Conservation (phyloP, 148 eudicot genomes). For the Hydrangea macrophylla region DNA sequence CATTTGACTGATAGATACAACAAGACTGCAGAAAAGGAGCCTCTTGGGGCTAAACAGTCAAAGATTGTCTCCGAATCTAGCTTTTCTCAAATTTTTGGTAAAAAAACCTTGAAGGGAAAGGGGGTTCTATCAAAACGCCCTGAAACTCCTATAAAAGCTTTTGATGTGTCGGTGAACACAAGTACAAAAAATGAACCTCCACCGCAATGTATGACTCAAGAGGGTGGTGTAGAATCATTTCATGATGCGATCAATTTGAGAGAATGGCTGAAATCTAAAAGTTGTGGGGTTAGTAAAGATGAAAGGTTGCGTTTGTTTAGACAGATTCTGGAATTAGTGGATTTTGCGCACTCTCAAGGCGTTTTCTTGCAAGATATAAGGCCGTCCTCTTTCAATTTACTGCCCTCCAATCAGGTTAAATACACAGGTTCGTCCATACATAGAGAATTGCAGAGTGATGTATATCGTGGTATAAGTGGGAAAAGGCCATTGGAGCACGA, state of each 20-base stretch:
- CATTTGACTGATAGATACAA: slow-evolving; percentile 10
- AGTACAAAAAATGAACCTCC: slow-evolving; percentile 4
- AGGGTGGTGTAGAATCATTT: slow-evolving; percentile 6
- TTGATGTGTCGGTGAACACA: background rate
- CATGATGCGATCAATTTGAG: slow-evolving; percentile 38
- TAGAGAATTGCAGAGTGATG: slow-evolving; percentile 5
- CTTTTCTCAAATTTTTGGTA: slow-evolving; percentile 41
- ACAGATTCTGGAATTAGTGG: slow-evolving; percentile 46
- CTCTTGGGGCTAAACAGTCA: slow-evolving; percentile 25
- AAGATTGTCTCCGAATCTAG: slow-evolving; percentile 37
- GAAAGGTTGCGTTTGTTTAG: slow-evolving; percentile 42
- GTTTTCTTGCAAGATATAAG: slow-evolving; percentile 38
- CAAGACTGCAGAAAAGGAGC: slow-evolving; percentile 14
- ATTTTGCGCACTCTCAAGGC: slow-evolving; percentile 40
- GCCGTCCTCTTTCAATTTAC: slow-evolving; percentile 37
- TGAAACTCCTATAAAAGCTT: slow-evolving; percentile 12
- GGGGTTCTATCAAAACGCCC: slow-evolving; percentile 18
- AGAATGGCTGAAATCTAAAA: slow-evolving; percentile 47
- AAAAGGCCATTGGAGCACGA: slow-evolving; percentile 33
- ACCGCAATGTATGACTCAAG: slow-evolving; percentile 15
- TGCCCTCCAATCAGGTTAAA: slow-evolving; percentile 30
- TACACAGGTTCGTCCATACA: slow-evolving; percentile 40
- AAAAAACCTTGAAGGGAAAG: slow-evolving; percentile 32
- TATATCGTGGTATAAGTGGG: slow-evolving; percentile 17
- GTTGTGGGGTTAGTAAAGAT: slow-evolving; percentile 29